phyloP scores from a whole-genome alignment of 2,329 filamentous ascomycete species.

The Cercospora brassicicola region DNA sequence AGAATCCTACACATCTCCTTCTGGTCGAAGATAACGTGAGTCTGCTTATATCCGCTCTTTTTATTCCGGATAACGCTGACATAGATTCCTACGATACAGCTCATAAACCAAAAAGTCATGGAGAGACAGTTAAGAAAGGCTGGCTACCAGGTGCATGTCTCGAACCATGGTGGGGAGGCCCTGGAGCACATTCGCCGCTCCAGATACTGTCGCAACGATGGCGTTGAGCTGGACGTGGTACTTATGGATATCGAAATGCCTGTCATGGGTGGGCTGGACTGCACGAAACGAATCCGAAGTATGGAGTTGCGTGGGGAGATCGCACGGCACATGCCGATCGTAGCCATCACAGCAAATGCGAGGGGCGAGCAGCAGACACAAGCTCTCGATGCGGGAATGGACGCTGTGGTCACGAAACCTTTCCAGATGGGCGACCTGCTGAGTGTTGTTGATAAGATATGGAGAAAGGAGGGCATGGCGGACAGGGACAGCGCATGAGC shows the following conservation, averaged over 20 bases:
- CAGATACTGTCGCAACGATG: background rate
- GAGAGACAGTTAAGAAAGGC: constrained; percentile 25
- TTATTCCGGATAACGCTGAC: constrained; percentile 41
- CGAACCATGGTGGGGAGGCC: constrained; percentile 35
- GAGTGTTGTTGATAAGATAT: constrained; percentile 44
- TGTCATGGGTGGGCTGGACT: constrained; percentile 35
- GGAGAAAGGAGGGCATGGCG: background rate
- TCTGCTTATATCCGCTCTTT: constrained; percentile 65
- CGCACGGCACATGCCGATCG: constrained; percentile 63
- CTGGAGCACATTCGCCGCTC: constrained; percentile 27
- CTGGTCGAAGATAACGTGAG: constrained; percentile 43
- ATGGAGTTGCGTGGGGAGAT: constrained; percentile 49
- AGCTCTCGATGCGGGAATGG: constrained; percentile 71
- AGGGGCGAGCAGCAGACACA: constrained; percentile 57
- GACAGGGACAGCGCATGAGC: background rate
- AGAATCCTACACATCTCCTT: constrained; percentile 42
- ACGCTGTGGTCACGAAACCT: constrained; percentile 50
- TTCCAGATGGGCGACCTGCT: constrained; percentile 46
- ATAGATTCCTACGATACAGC: constrained; percentile 50
- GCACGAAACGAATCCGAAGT: constrained; percentile 29
- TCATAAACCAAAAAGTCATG: constrained; percentile 42
- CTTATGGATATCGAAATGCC: constrained; percentile 40
- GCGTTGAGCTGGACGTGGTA: constrained; percentile 26
- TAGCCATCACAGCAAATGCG: constrained; percentile 73
- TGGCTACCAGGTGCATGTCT: constrained; percentile 29